Conservation (phyloP, 257 asterid genomes). For the Salvia splendens region DNA sequence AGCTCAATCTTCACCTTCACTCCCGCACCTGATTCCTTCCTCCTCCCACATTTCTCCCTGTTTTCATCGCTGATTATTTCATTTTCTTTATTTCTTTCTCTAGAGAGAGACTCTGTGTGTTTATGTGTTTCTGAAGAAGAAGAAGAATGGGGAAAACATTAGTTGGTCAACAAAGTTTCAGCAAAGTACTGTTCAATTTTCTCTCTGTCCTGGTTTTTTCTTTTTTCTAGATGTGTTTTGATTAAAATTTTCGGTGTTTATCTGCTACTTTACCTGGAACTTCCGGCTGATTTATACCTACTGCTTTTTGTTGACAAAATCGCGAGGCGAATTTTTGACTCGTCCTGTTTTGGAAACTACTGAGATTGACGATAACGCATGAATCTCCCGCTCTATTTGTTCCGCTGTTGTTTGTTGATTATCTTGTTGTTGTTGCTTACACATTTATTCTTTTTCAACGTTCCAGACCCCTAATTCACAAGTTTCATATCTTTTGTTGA, state of each 20-base stretch:
- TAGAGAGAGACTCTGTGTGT: not conserved
- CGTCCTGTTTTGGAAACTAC: conserved; percentile 16
- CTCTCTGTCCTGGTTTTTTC: not conserved
- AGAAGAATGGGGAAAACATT: not conserved
- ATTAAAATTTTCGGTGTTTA: not conserved
- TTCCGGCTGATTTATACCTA: conserved; percentile 6
- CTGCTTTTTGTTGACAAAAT: conserved; percentile 21
- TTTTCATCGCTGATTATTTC: not conserved
- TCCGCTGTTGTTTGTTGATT: conserved; percentile 29
- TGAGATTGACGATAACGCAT: conserved; percentile 23
- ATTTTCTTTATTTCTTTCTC: not conserved
- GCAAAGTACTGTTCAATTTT: conserved; percentile 15
- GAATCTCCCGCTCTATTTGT: conserved; percentile 25
- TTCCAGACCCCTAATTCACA: conserved; percentile 17
- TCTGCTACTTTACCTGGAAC: conserved; percentile 19
- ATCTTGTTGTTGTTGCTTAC: conserved; percentile 8
- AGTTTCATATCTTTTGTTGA: conserved; percentile 11
- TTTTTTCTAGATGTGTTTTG: not conserved
- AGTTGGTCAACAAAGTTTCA: conserved; percentile 6
- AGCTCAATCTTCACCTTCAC: conserved; percentile 24
- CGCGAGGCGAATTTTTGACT: conserved; percentile 26
- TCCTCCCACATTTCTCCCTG: conserved; percentile 27
- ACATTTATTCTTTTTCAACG: conserved; percentile 24
- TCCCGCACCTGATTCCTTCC: conserved; percentile 37
- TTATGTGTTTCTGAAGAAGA: not conserved